Base-by-base conservation (phyloP, 768 basidiomycete genomes). In the Tephrocybe sp. region DNA sequence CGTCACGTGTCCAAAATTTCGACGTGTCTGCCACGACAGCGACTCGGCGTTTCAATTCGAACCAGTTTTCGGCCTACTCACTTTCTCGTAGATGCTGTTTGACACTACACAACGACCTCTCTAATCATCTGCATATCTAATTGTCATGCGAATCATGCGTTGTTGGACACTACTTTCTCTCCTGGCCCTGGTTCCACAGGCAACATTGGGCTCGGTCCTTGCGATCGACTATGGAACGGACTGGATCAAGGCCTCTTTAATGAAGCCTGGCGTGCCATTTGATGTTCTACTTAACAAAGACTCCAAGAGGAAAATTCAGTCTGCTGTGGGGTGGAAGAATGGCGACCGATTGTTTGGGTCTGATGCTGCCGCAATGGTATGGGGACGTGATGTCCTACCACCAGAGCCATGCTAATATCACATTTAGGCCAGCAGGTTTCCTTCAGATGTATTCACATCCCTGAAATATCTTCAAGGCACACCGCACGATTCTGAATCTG, bases 181-280 rank as follows among this genome's bases (percentile, higher is more conserved):
- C 48, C 49, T 75, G 47, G 62, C 66, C 40, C 54, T 72, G 11
- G 59, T 77, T 18, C 74, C 79, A 27, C 67, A 73, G 37, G 63
- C 72, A 35, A 70, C 75, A n/a, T 68, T 80, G 34, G 89, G 86
- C 18, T 83, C 94, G 2, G 80, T 98, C 11, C 81, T 99, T 40
- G 95, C 95, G 16, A 91, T 99, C 62, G 97, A 99, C 83, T 98
- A 97, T 80, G 97, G 97, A 64, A 82, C 91, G 15, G 97, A 98
- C 71, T 95, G 86, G 80, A 98, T 95, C 63, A 99, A 98, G 69
- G 91, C 93, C 24, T 95, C 94, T 4, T 73, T 98, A 49, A 87
- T 98, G 78, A 95, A 93, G 63, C 93, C 94, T 1, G 94, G 92
- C 37, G 70, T 90, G 26, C 94, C 96, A 4, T 96, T 99, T 60